Percentiles rank a stretch among this genome's conserved stretches.
Evolutionary conservation across 2,329 filamentous ascomycete genomes (phyloP).

Genomic region (Neofusicoccum umdonicola): DNA sequence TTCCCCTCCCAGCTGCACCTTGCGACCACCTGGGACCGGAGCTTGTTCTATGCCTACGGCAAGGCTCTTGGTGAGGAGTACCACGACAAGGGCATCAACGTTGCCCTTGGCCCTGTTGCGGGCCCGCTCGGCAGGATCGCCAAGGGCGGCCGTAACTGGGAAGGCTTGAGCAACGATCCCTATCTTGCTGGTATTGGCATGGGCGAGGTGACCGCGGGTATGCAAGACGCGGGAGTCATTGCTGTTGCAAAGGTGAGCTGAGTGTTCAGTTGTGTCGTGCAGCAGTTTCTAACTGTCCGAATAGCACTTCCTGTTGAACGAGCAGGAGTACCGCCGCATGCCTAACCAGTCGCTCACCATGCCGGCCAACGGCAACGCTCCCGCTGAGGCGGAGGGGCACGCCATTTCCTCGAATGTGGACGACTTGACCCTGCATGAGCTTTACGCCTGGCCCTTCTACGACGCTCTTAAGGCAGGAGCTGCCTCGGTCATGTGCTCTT

Average conservation of each 20-base stretch:
- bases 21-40: slow-evolving; percentile 41
- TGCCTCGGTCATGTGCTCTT: slow-evolving; percentile 60
- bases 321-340: slow-evolving; percentile 55
- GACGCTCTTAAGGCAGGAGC: slow-evolving; percentile 58
- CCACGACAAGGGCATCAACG: slow-evolving; percentile 54
- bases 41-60: slow-evolving; percentile 33
- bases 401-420: slow-evolving; percentile 57
- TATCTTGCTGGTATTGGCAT: slow-evolving; percentile 57
- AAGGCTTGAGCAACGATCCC: slow-evolving; percentile 69
- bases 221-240: slow-evolving; percentile 56
- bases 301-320: slow-evolving; percentile 58
- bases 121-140: slow-evolving; percentile 67
- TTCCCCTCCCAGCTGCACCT: slow-evolving; percentile 32
- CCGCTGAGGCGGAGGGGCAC: slow-evolving; percentile 50
- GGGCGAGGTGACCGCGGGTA: slow-evolving; percentile 50
- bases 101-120: slow-evolving; percentile 67
- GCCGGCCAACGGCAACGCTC: background rate
- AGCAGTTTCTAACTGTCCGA: background rate
- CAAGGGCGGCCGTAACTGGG: slow-evolving; percentile 63
- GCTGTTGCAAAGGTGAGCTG: slow-evolving; percentile 56
- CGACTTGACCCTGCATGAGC: slow-evolving; percentile 63
- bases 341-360: slow-evolving; percentile 35
- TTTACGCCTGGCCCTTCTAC: slow-evolving; percentile 66
- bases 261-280: background rate
- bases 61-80: slow-evolving; percentile 33